A percentile compares a stretch with the other conserved stretches of the same genome.
phyloP scores from a whole-genome alignment of 1,139 yeast genomes.

The Zygoascus meyerae region DNA sequence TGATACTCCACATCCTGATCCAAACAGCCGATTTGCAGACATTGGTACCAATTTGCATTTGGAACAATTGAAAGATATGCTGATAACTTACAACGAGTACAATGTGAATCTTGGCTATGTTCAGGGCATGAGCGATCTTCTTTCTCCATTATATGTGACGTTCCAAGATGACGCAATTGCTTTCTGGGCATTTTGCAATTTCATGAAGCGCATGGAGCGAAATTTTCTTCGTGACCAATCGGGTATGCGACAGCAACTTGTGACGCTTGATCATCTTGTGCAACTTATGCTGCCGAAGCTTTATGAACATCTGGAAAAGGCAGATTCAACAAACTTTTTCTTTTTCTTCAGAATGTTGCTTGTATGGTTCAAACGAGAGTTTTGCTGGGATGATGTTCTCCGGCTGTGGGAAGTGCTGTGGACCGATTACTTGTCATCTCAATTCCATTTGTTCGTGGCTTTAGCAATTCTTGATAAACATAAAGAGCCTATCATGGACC shows the following conservation, averaged over 20 bases:
- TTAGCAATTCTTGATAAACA: slow-evolving; percentile 83
- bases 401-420: slow-evolving; percentile 86
- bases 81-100: slow-evolving; percentile 79
- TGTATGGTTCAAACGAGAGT: slow-evolving; percentile 94
- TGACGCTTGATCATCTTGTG: slow-evolving; percentile 71
- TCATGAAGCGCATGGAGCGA: slow-evolving; percentile 94
- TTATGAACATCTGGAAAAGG: slow-evolving; percentile 73
- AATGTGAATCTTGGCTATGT: slow-evolving; percentile 86
- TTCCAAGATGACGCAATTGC: slow-evolving; percentile 73
- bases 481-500: slow-evolving; percentile 69
- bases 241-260: slow-evolving; percentile 88
- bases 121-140: slow-evolving; percentile 94
- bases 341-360: slow-evolving; percentile 91
- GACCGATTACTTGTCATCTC: slow-evolving; percentile 82
- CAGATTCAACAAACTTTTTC: slow-evolving; percentile 85
- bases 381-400: slow-evolving; percentile 71
- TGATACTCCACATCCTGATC: slow-evolving; percentile 47
- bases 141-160: slow-evolving; percentile 78
- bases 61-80: slow-evolving; percentile 64
- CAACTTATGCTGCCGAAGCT: slow-evolving; percentile 85
- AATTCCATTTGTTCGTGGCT: slow-evolving; percentile 81
- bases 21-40: slow-evolving; percentile 46
- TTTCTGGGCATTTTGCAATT: slow-evolving; percentile 83
- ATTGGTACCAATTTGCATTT: slow-evolving; percentile 62
- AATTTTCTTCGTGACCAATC: slow-evolving; percentile 86